phyloP scores from a whole-genome alignment of 257 asterid genomes.

The Nicotiana tabacum region DNA sequence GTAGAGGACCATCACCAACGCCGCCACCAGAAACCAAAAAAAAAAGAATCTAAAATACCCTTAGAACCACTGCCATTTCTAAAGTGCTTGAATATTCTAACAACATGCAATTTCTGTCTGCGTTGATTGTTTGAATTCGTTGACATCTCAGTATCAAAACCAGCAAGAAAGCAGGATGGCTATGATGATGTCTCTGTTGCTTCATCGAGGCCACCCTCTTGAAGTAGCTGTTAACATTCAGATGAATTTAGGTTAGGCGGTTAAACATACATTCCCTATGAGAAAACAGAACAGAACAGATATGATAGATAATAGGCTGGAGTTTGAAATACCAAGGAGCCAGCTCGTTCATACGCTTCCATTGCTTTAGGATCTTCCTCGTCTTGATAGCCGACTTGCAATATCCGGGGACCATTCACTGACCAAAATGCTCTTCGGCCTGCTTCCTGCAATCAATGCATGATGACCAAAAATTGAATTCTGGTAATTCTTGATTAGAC shows the following conservation, averaged over 20 bases:
- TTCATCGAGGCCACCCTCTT: constrained; percentile 46
- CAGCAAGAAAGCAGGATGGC: background rate
- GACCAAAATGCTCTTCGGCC: constrained; percentile 98
- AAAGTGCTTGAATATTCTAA: background rate
- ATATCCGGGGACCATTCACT: constrained; percentile 80
- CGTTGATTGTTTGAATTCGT: background rate
- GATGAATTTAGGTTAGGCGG: constrained; percentile 4
- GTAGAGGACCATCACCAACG: background rate
- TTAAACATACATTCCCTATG: background rate
- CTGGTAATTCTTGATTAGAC: background rate
- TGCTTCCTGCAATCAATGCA: constrained; percentile 51
- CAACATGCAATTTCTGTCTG: background rate
- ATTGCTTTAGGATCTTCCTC: constrained; percentile 77
- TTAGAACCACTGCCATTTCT: background rate
- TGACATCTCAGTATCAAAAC: background rate
- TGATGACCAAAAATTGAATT: background rate
- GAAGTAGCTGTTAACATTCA: constrained; percentile 50
- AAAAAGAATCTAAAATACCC: background rate
- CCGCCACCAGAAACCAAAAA: background rate
- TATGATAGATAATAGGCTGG: background rate
- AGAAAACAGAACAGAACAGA: background rate
- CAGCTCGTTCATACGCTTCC: constrained; percentile 92
- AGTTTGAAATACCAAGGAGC: constrained; percentile 63
- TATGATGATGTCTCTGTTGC: constrained; percentile 22
- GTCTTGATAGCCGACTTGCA: constrained; percentile 80